These are phyloP conservation scores for Solanum paucissectum DNA, from an alignment of 257 asterid genomes.

Conservation along the genomic window DNA sequence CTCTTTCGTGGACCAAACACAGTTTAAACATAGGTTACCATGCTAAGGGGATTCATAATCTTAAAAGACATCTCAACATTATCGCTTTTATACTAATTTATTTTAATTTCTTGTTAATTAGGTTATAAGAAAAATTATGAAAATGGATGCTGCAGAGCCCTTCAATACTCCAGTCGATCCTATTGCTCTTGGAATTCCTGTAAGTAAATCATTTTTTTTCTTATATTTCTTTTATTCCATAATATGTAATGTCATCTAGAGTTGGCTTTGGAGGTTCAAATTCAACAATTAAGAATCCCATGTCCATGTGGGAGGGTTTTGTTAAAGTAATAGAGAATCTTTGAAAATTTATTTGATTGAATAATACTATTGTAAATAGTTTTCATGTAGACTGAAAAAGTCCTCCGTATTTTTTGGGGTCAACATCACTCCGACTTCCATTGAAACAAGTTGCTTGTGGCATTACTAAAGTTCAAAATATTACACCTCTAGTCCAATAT, in stretches of 20 bases:
- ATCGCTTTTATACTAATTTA: not conserved
- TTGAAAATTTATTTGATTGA: not conserved
- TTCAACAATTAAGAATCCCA: not conserved
- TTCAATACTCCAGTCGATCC: conserved; percentile 89
- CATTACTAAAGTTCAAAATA: not conserved
- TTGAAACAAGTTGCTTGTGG: not conserved
- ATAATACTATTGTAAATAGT: not conserved
- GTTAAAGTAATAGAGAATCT: not conserved
- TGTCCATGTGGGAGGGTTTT: not conserved
- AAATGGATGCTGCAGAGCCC: conserved; percentile 95
- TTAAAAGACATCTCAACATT: not conserved
- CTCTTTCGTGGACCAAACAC: not conserved
- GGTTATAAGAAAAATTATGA: conserved; percentile 86
- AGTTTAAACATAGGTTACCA: not conserved
- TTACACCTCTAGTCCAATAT: not conserved
- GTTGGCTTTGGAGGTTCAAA: not conserved
- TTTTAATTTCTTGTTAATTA: conserved; percentile 17
- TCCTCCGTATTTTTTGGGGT: not conserved
- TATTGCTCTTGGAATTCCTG: conserved; percentile 77
- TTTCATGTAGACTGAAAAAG: not conserved
- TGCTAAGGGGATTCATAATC: not conserved
- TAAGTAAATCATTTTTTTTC: conserved; percentile 13
- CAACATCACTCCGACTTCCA: not conserved
- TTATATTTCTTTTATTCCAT: not conserved
- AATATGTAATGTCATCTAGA: not conserved